A percentile compares a stretch with the other conserved stretches of the same genome.
Evolutionary conservation across 2,329 filamentous ascomycete genomes (phyloP).

Genomic region (Aspergillus sp.): DNA sequence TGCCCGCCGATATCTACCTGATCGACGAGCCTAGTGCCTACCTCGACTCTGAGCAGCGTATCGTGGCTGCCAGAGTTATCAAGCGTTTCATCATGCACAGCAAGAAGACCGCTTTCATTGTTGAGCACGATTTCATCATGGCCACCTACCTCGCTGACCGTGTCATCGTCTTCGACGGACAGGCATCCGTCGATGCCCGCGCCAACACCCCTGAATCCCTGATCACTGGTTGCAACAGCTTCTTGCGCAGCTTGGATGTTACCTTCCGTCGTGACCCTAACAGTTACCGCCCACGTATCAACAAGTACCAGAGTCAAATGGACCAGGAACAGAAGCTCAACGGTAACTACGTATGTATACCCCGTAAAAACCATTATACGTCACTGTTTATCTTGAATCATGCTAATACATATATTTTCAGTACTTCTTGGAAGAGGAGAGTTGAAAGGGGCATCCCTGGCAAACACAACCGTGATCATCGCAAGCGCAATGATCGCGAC

Average conservation of each 20-base stretch:
- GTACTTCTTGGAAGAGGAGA: constrained; percentile 94
- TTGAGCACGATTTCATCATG: constrained; percentile 99
- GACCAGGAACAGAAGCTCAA: constrained; percentile 94
- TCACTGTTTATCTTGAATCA: background rate
- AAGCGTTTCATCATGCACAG: constrained; percentile 99
- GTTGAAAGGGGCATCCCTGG: constrained; percentile 60
- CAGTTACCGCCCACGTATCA: constrained; percentile 96
- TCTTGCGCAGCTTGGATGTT: constrained; percentile 94
- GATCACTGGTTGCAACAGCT: constrained; percentile 91
- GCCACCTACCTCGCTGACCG: constrained; percentile 77
- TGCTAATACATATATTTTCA: constrained; percentile 28
- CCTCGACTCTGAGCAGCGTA: constrained; percentile 98
- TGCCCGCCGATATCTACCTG: constrained; percentile 95
- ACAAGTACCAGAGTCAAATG: constrained; percentile 91
- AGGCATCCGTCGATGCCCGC: constrained; percentile 81
- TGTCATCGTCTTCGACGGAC: constrained; percentile 96
- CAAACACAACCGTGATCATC: constrained; percentile 34
- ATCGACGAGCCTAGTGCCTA: constrained; percentile 98
- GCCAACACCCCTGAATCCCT: constrained; percentile 89
- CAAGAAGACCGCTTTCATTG: constrained; percentile 98
- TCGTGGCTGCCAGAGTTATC: constrained; percentile 93
- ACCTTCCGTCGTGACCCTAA: constrained; percentile 97
- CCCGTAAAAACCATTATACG: background rate
- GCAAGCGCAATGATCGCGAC: constrained; percentile 31
- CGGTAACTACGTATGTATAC: constrained; percentile 77